Evolutionary conservation across 805 yeast species (phyloP).

Genomic region (Nakazawaea laoshanensis): DNA sequence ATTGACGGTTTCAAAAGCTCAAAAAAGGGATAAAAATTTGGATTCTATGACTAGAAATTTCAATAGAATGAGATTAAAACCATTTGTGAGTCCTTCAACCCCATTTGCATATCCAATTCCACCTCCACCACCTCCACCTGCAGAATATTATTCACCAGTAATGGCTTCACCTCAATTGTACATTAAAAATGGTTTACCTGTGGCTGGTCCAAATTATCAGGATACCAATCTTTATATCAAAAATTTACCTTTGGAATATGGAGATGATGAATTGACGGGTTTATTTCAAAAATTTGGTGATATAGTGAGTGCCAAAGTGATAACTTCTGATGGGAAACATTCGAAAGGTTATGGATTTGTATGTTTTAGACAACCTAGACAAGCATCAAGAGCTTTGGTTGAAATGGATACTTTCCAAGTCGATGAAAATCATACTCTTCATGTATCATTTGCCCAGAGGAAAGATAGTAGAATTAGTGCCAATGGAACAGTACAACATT

Average conservation of each 20-base stretch:
- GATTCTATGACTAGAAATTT: conserved; percentile 5
- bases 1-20: conserved; percentile 34
- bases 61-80: conserved; percentile 1
- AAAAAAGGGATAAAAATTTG: conserved; percentile 27
- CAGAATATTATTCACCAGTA: conserved; percentile 1
- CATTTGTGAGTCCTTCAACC: not conserved
- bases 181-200: conserved; percentile 18
- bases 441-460: conserved; percentile 74
- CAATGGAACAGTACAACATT: conserved; percentile 23
- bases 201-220: conserved; percentile 43
- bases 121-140: not conserved
- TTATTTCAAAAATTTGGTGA: conserved; percentile 40
- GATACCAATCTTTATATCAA: conserved; percentile 71
- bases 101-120: not conserved
- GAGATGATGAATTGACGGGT: conserved; percentile 40
- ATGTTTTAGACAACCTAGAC: conserved; percentile 55
- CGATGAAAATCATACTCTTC: conserved; percentile 39
- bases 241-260: conserved; percentile 46
- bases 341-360: conserved; percentile 82
- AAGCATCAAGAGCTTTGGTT: conserved; percentile 63
- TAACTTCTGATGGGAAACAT: conserved; percentile 36
- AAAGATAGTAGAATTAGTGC: conserved; percentile 42
- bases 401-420: conserved; percentile 50
- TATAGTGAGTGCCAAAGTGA: conserved; percentile 46
- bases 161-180: conserved; percentile 6